Evolutionary conservation across 805 yeast genomes (phyloP).

Genomic region (Candida qinlingensis): DNA sequence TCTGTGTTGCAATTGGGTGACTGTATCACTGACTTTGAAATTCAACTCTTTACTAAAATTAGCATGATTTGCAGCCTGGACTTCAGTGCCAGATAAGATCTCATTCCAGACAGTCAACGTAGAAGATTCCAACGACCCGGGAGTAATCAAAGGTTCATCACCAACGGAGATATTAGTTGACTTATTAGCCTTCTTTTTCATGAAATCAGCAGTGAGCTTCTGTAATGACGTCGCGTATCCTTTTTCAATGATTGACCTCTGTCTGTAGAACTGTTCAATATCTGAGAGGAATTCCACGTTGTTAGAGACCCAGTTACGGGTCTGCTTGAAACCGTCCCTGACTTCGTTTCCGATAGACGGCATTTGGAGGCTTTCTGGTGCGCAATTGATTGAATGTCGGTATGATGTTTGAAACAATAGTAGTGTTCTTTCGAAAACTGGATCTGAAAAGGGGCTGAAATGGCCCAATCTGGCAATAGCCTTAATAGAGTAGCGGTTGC

Average conservation of each 20-base stretch:
- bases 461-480: not conserved
- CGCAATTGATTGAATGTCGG: too few species aligned
- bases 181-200: constrained; percentile 68
- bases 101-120: constrained; percentile 88
- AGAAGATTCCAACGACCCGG: constrained; percentile 91
- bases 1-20: constrained; percentile 47
- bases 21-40: constrained; percentile 54
- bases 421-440: too few species aligned
- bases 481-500: not conserved
- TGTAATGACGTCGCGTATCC: constrained; percentile 73
- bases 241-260: constrained; percentile 73
- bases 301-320: constrained; percentile 72
- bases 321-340: constrained; percentile 73
- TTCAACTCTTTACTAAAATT: constrained; percentile 56
- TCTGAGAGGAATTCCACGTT: constrained; percentile 75
- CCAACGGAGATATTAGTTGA: constrained; percentile 79
- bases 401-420: too few species aligned
- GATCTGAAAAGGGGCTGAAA: not conserved
- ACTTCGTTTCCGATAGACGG: constrained; percentile 59
- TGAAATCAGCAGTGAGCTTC: constrained; percentile 59
- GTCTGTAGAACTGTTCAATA: constrained; percentile 76
- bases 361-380: not conserved
- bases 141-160: constrained; percentile 83
- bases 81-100: constrained; percentile 76
- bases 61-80: constrained; percentile 61